These are phyloP conservation scores for Orbilia ellipsospora DNA, from an alignment of 2,329 filamentous ascomycete genomes.

Conservation along the genomic window DNA sequence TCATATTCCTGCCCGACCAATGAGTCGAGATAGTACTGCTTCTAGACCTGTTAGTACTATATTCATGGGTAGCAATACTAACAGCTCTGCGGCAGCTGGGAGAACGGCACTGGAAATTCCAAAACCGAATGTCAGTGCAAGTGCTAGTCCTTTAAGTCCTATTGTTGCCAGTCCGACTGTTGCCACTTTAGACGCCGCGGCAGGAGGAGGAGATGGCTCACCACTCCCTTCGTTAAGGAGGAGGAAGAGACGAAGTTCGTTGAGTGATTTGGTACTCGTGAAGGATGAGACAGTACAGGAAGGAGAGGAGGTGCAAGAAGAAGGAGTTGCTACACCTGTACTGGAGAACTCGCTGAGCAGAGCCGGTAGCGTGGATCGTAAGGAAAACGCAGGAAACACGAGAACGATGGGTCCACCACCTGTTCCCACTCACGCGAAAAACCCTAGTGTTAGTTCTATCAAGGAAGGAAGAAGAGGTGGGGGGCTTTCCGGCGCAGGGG, in stretches of 20 bases:
- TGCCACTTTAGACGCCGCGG: slow-evolving; percentile 10
- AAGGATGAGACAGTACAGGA: slow-evolving; percentile 66
- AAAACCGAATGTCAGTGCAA: slow-evolving; percentile 4
- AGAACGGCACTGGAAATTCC: slow-evolving; percentile 32
- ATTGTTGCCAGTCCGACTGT: slow-evolving; percentile 43
- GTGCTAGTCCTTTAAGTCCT: slow-evolving; percentile 38
- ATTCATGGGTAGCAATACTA: background rate
- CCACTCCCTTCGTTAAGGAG: slow-evolving; percentile 63
- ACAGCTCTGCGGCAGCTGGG: slow-evolving; percentile 4
- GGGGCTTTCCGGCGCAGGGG: background rate
- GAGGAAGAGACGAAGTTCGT: slow-evolving; percentile 88
- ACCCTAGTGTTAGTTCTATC: slow-evolving; percentile 18
- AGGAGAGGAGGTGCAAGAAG: slow-evolving; percentile 18
- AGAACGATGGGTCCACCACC: slow-evolving; percentile 47
- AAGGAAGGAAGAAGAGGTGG: slow-evolving; percentile 15
- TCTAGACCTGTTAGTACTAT: slow-evolving; percentile 22
- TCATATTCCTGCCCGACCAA: slow-evolving; percentile 20
- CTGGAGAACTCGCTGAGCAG: slow-evolving; percentile 31
- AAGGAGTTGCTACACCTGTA: slow-evolving; percentile 1
- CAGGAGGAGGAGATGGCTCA: slow-evolving; percentile 29
- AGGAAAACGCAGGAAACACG: slow-evolving; percentile 31
- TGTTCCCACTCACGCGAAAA: slow-evolving; percentile 42
- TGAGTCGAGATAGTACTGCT: slow-evolving; percentile 26
- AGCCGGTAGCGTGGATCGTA: slow-evolving; percentile 33
- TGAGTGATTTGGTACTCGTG: slow-evolving; percentile 76